A percentile compares a stretch with the other conserved stretches of the same genome.
phyloP scores from a whole-genome alignment of 345 rosid genomes.

The Excoecaria cochinchinensis region DNA sequence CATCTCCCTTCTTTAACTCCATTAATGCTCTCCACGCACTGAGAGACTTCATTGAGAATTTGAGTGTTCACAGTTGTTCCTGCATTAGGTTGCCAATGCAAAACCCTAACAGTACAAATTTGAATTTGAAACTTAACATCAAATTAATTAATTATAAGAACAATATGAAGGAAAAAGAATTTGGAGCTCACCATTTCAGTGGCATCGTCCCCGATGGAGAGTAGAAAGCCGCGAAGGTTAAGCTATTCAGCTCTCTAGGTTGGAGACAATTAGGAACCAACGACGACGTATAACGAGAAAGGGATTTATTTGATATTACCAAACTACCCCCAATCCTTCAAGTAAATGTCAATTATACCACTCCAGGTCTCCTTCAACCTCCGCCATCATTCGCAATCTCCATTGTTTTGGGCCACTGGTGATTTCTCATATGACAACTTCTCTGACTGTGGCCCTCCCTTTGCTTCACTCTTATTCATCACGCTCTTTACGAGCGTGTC shows the following conservation, averaged over 20 bases:
- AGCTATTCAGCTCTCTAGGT: neutral
- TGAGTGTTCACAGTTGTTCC: slow-evolving; percentile 81
- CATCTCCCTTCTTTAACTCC: slow-evolving; percentile 88
- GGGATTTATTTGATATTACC: neutral
- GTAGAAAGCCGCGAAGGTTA: neutral
- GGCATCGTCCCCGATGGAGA: neutral
- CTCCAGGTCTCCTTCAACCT: neutral
- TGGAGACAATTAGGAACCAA: neutral
- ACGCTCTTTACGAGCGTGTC: neutral
- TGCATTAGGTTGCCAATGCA: slow-evolving; percentile 88
- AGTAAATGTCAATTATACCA: neutral
- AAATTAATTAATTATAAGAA: neutral
- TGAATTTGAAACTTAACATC: neutral
- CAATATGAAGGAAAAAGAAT: too few species aligned
- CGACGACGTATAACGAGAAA: neutral
- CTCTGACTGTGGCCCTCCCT: neutral
- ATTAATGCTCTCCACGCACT: slow-evolving; percentile 79
- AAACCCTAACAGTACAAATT: slow-evolving; percentile 54
- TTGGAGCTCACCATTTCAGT: slow-evolving; percentile 11
- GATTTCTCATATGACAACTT: slow-evolving; percentile 6
- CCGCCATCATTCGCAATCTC: neutral
- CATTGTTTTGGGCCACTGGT: neutral
- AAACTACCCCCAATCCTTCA: neutral
- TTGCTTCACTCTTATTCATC: neutral
- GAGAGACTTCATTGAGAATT: slow-evolving; percentile 76